These are phyloP conservation scores for Sonneratia alba DNA, from an alignment of 345 rosid species.

Conservation along the genomic window DNA sequence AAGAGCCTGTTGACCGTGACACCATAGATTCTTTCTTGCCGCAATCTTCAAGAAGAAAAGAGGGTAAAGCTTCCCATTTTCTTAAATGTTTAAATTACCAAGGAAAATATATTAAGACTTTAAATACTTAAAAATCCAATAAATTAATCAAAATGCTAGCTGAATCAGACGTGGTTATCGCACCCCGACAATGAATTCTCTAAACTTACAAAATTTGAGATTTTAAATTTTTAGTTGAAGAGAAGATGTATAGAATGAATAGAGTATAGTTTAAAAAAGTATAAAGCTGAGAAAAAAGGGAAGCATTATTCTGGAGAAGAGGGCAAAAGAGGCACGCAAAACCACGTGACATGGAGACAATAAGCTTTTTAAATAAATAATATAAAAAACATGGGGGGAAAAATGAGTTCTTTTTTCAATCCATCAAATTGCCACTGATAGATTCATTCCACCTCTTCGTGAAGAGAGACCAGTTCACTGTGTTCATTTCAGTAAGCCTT, in stretches of 20 bases:
- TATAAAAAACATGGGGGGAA: background rate
- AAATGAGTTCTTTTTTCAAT: background rate
- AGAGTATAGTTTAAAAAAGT: background rate
- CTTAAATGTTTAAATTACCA: background rate
- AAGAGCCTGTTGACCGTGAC: background rate
- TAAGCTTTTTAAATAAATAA: background rate
- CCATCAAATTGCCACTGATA: background rate
- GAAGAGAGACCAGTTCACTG: background rate
- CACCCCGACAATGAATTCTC: too few species aligned
- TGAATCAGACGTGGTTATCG: too few species aligned
- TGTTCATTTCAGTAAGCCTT: background rate
- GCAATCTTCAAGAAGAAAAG: background rate
- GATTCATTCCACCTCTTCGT: background rate
- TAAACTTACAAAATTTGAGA: too few species aligned
- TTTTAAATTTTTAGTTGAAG: too few species aligned
- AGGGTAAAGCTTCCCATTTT: background rate
- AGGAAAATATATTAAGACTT: background rate
- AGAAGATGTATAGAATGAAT: too few species aligned
- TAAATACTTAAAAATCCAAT: too few species aligned
- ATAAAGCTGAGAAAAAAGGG: slow-evolving; percentile 12
- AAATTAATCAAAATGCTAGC: too few species aligned
- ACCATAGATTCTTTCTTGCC: background rate
- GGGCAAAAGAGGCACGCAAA: slow-evolving; percentile 13
- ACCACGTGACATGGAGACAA: slow-evolving; percentile 17
- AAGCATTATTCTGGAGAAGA: slow-evolving; percentile 15